phyloP scores from a whole-genome alignment of 2,329 filamentous ascomycete species.

The Paecilomyces dactylethromorphus region DNA sequence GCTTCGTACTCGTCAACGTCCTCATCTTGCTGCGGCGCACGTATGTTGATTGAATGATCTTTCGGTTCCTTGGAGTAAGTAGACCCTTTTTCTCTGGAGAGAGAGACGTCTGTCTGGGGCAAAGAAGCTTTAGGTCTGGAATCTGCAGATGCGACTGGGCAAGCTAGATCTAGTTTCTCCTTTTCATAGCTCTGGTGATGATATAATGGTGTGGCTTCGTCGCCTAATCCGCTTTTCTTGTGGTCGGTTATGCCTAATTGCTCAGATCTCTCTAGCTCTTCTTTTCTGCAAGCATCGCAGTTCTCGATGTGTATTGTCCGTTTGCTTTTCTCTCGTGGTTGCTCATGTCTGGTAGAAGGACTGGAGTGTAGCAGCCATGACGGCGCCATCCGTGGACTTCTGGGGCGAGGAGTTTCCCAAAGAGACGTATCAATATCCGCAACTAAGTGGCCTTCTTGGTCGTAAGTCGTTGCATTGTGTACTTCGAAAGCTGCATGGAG shows the following conservation, averaged over 20 bases:
- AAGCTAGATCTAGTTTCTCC: background rate
- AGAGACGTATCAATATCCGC: constrained; percentile 28
- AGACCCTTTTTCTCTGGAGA: background rate
- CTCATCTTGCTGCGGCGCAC: background rate
- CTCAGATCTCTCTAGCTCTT: constrained; percentile 21
- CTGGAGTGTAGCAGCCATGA: constrained; percentile 21
- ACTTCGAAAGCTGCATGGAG: constrained; percentile 43
- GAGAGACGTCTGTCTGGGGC: background rate
- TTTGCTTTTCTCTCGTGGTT: constrained; percentile 9
- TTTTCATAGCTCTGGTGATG: background rate
- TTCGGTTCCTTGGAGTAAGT: background rate
- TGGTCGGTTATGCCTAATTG: background rate
- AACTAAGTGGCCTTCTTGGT: constrained; percentile 22
- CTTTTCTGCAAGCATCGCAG: constrained; percentile 44
- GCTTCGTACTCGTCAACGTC: constrained; percentile 13
- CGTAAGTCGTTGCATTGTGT: constrained; percentile 35
- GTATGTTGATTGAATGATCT: background rate
- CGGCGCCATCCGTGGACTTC: background rate
- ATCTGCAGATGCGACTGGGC: background rate
- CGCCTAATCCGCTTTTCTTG: background rate
- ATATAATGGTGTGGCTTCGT: background rate
- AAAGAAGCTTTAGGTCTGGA: background rate
- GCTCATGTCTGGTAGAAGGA: constrained; percentile 14
- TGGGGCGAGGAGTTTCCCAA: constrained; percentile 3
- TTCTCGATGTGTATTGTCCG: constrained; percentile 41